These are phyloP conservation scores for Fusarium xyrophilum DNA, from an alignment of 2,329 filamentous ascomycete genomes.

Conservation along the genomic window DNA sequence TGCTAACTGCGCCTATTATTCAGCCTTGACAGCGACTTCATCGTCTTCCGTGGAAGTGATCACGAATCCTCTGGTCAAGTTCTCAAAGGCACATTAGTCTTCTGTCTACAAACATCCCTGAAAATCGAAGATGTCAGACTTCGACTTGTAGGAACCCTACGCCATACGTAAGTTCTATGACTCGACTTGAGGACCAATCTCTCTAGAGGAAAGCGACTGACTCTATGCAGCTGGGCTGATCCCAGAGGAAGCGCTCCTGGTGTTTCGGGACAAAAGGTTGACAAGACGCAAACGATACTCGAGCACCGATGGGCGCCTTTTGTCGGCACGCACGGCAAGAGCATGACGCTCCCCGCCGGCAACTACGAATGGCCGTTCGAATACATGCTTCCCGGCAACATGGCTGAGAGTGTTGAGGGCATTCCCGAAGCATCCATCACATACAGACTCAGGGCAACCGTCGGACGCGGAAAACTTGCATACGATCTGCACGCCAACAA, in stretches of 20 bases:
- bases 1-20: slow-evolving; percentile 7
- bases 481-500: slow-evolving; percentile 86
- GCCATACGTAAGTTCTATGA: slow-evolving; percentile 62
- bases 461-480: slow-evolving; percentile 84
- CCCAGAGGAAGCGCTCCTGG: slow-evolving; percentile 62
- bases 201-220: slow-evolving; percentile 17
- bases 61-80: slow-evolving; percentile 78
- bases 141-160: slow-evolving; percentile 72
- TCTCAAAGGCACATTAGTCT: slow-evolving; percentile 74
- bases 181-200: slow-evolving; percentile 1
- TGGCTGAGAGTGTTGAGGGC: slow-evolving; percentile 89
- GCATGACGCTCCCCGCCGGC: slow-evolving; percentile 68
- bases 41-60: slow-evolving; percentile 78
- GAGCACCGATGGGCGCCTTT: slow-evolving; percentile 75
- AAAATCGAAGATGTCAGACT: slow-evolving; percentile 77
- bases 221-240: slow-evolving; percentile 56
- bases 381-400: slow-evolving; percentile 72
- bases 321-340: slow-evolving; percentile 61
- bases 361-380: slow-evolving; percentile 89
- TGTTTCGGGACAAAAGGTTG: slow-evolving; percentile 65
- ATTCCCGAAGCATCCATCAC: slow-evolving; percentile 84
- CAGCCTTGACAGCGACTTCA: slow-evolving; percentile 79
- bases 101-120: slow-evolving; percentile 73
- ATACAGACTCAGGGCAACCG: slow-evolving; percentile 89
- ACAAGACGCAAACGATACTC: slow-evolving; percentile 66